Evolutionary conservation across 306 rosid species (phyloP).

Genomic region (Glycine soja): DNA sequence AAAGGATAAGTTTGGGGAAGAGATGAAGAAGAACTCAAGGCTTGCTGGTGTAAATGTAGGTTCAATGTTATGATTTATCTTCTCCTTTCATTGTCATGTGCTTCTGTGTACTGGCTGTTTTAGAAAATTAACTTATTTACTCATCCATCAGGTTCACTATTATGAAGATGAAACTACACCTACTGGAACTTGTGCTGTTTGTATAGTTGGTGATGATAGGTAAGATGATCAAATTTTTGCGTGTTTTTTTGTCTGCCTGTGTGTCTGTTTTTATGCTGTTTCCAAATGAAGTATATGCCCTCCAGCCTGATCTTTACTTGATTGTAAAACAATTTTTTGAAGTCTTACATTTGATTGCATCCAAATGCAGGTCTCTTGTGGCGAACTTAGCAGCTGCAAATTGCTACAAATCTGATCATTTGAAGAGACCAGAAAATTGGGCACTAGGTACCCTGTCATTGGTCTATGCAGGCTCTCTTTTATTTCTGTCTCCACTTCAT

Average conservation of each 20-base stretch:
- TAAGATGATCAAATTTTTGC: constrained; percentile 34
- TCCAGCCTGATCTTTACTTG: constrained; percentile 28
- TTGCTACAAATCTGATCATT: constrained; percentile 82
- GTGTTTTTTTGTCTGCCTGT: neutral
- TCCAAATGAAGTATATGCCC: constrained; percentile 3
- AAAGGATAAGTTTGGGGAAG: constrained; percentile 86
- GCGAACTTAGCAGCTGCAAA: constrained; percentile 91
- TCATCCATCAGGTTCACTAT: constrained; percentile 69
- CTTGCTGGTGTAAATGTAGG: constrained; percentile 82
- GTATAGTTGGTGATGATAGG: constrained; percentile 87
- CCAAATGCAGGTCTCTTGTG: constrained; percentile 68
- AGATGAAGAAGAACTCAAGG: constrained; percentile 74
- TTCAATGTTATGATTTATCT: constrained; percentile 27
- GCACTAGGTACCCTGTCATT: constrained; percentile 65
- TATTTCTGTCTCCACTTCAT: constrained; percentile 2
- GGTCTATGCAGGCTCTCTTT: constrained; percentile 1
- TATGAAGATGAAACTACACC: constrained; percentile 79
- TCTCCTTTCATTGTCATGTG: neutral
- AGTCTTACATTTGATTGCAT: constrained; percentile 25
- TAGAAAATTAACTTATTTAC: constrained; percentile 16
- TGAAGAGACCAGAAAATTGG: constrained; percentile 87
- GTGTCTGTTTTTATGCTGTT: neutral
- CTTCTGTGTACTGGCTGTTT: constrained; percentile 14
- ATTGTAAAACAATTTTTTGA: constrained; percentile 30
- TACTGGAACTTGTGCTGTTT: constrained; percentile 91